phyloP scores from a whole-genome alignment of 768 basidiomycete genomes.

The Strobilomyces confusus region DNA sequence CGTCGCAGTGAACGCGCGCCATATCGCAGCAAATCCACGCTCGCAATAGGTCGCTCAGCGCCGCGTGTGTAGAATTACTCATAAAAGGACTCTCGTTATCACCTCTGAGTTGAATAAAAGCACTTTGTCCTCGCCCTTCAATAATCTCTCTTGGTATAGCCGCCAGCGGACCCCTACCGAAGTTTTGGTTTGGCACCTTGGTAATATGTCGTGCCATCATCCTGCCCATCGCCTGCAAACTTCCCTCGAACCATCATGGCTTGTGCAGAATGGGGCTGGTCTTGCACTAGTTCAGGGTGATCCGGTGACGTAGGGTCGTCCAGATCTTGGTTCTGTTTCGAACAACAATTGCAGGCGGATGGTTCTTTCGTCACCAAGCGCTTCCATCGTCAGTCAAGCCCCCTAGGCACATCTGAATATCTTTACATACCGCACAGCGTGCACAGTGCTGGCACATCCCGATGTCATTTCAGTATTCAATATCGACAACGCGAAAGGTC shows the following conservation, averaged over 20 bases:
- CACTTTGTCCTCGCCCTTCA: not conserved
- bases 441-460: conserved; percentile 3
- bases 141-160: too few relatives aligned
- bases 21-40: conserved; percentile 31
- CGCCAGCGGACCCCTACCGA: not conserved
- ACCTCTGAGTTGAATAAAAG: not conserved
- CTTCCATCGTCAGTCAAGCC: not conserved
- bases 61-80: not conserved
- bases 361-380: conserved; percentile 6
- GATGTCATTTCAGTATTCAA: not conserved
- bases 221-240: conserved; percentile 11
- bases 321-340: conserved; percentile 4
- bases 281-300: conserved; percentile 9
- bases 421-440: conserved; percentile 14
- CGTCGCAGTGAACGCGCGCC: conserved; percentile 75
- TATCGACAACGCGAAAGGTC: not conserved
- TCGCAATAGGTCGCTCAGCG: not conserved
- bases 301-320: not conserved
- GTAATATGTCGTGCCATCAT: conserved; percentile 7
- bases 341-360: conserved; percentile 13
- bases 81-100: not conserved
- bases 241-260: conserved; percentile 14
- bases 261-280: conserved; percentile 12
- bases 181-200: conserved; percentile 17
- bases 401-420: not conserved